Conservation (phyloP, 805 yeast species). For the Myxozyma lipomycoides region DNA sequence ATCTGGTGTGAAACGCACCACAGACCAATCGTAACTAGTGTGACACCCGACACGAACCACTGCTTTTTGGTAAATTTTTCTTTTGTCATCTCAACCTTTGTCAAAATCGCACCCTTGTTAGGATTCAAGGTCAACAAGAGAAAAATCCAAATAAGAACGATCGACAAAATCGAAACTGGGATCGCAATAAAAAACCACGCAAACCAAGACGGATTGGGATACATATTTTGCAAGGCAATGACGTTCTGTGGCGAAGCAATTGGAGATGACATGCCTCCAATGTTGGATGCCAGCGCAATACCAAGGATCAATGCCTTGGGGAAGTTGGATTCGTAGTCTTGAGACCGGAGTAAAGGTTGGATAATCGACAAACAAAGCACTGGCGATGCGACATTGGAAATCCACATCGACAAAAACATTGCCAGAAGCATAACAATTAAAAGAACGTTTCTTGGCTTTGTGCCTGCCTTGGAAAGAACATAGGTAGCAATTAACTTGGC, state of each 20-base stretch:
- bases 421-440: slow-evolving; percentile 83
- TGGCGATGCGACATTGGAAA: slow-evolving; percentile 95
- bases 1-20: slow-evolving; percentile 88
- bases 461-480: slow-evolving; percentile 78
- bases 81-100: slow-evolving; percentile 54
- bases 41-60: slow-evolving; percentile 65
- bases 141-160: slow-evolving; percentile 68
- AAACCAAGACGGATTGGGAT: slow-evolving; percentile 79
- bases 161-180: slow-evolving; percentile 66
- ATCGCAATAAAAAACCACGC: slow-evolving; percentile 88
- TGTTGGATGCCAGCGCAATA: slow-evolving; percentile 85
- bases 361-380: slow-evolving; percentile 86
- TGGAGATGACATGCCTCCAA: slow-evolving; percentile 97
- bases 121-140: slow-evolving; percentile 59
- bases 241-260: slow-evolving; percentile 96
- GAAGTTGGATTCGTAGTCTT: slow-evolving; percentile 73
- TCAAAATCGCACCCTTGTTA: slow-evolving; percentile 48
- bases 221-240: slow-evolving; percentile 83
- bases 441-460: slow-evolving; percentile 72
- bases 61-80: slow-evolving; percentile 72
- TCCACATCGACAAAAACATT: slow-evolving; percentile 87
- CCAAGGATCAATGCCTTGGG: slow-evolving; percentile 84
- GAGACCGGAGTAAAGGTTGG: slow-evolving; percentile 80
- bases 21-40: slow-evolving; percentile 66
- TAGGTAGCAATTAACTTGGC: slow-evolving; percentile 82